Percentiles rank a stretch among this genome's conserved stretches.
phyloP scores from a whole-genome alignment of 2,329 filamentous ascomycete species.

The Fusarium pseudograminearum region DNA sequence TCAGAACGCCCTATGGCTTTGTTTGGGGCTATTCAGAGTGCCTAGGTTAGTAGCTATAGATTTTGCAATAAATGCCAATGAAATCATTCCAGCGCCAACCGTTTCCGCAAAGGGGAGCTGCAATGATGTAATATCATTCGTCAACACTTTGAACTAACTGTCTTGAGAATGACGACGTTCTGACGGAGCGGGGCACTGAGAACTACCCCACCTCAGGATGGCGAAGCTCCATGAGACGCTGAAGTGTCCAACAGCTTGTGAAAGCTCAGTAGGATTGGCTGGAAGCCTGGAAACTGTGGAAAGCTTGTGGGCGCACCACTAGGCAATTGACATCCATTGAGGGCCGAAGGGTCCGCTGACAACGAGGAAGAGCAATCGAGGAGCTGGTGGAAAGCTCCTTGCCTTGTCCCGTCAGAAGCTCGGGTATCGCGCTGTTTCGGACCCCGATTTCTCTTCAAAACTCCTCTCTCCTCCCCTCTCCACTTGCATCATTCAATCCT shows the following conservation, averaged over 20 bases:
- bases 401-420: slow-evolving; percentile 13
- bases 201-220: slow-evolving; percentile 37
- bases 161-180: slow-evolving; percentile 44
- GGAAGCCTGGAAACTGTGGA: slow-evolving; percentile 1
- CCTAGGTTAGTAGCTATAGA: background rate
- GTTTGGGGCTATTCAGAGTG: background rate
- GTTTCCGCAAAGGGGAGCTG: background rate
- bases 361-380: slow-evolving; percentile 1
- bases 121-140: slow-evolving; percentile 48
- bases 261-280: slow-evolving; percentile 37
- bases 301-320: background rate
- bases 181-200: slow-evolving; percentile 39
- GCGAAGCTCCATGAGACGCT: slow-evolving; percentile 23
- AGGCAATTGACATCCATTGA: slow-evolving; percentile 1
- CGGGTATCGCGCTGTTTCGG: slow-evolving; percentile 37
- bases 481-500: slow-evolving; percentile 40
- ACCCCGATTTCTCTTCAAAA: slow-evolving; percentile 46
- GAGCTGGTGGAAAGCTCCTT: slow-evolving; percentile 23
- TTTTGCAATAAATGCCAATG: too few species aligned
- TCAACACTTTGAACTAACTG: slow-evolving; percentile 31
- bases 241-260: slow-evolving; percentile 32
- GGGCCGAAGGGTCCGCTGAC: slow-evolving; percentile 7
- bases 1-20: background rate
- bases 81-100: too few species aligned
- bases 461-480: slow-evolving; percentile 43